Evolutionary conservation across 306 rosid genomes (phyloP).

Genomic region (Glycine latifolia): DNA sequence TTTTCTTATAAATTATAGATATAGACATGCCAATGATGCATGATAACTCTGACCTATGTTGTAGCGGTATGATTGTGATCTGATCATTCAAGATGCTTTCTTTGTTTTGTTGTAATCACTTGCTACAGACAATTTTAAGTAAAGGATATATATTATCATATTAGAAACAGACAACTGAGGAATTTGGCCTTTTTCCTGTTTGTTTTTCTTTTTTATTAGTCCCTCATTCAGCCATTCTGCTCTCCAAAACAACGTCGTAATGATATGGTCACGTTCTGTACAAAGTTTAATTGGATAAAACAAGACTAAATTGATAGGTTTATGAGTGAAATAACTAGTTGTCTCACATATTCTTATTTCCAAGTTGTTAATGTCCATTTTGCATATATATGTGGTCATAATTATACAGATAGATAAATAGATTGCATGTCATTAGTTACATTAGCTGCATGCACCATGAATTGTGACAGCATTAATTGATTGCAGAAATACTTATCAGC

Average conservation of each 20-base stretch:
- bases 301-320: background rate
- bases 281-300: background rate
- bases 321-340: too few species aligned
- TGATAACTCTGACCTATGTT: background rate
- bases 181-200: background rate
- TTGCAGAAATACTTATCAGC: background rate
- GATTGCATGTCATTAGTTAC: background rate
- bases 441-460: background rate
- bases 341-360: too few species aligned
- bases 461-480: background rate
- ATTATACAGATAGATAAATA: too few species aligned
- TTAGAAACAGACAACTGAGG: background rate
- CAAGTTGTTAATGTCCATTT: too few species aligned
- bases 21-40: background rate
- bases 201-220: background rate
- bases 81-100: background rate
- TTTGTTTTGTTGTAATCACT: slow-evolving; percentile 5
- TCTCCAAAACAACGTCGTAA: background rate
- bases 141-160: background rate
- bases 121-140: background rate
- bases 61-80: background rate
- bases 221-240: background rate
- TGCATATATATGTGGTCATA: too few species aligned
- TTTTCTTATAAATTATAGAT: background rate
- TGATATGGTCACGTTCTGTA: background rate